A percentile compares a stretch with the other conserved stretches of the same genome.
These are phyloP conservation scores for Coccomyxa subellipsoidea DNA, from an alignment of 163 green algal genomes.

Conservation along the genomic window DNA sequence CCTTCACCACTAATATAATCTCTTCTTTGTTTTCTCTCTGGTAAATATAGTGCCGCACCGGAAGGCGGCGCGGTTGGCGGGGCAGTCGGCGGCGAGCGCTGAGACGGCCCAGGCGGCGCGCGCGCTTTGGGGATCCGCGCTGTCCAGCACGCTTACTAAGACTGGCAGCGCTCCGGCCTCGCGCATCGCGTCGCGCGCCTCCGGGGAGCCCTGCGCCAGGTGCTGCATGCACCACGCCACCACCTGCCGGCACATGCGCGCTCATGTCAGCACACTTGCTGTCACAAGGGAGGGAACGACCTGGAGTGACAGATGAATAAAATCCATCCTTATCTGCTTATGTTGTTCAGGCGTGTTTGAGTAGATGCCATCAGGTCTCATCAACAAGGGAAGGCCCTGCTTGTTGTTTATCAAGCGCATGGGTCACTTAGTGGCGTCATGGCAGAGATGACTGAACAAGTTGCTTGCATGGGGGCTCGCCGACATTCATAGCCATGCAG, in stretches of 20 bases:
- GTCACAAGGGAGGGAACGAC: background rate
- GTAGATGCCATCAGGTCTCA: no score
- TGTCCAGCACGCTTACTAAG: background rate
- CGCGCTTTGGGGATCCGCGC: background rate
- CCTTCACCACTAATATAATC: no score
- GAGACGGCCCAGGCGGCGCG: constrained; percentile 8
- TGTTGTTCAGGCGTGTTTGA: no score
- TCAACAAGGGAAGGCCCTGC: no score
- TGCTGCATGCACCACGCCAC: constrained; percentile 12
- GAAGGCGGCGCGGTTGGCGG: constrained; percentile 1
- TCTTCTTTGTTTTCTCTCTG: no score
- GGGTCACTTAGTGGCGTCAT: no score
- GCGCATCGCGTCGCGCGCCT: background rate
- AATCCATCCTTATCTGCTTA: background rate
- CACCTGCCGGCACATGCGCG: background rate
- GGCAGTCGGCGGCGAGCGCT: background rate
- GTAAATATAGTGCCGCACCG: background rate
- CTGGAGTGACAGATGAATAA: background rate
- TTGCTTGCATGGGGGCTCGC: no score
- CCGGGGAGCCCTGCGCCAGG: background rate
- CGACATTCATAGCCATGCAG: no score
- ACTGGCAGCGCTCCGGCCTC: background rate
- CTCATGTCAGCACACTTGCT: no score
- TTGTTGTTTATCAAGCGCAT: no score
- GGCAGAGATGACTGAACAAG: no score